These are phyloP conservation scores for Yamadazyma taylorii DNA, from an alignment of 1,139 yeast species.

Conservation along the genomic window DNA sequence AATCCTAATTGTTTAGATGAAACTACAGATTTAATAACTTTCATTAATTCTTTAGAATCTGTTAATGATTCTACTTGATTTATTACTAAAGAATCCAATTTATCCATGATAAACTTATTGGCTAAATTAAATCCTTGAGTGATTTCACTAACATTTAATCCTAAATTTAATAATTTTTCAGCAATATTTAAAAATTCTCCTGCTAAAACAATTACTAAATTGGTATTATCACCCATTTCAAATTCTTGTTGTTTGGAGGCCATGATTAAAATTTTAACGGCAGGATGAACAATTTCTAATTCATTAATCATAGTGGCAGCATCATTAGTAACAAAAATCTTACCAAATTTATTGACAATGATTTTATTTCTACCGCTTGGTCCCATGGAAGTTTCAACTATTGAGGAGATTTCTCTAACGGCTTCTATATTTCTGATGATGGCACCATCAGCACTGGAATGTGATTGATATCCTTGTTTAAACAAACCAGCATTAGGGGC, in stretches of 20 bases:
- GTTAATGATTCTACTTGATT: slow-evolving; percentile 61
- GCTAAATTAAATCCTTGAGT: slow-evolving; percentile 89
- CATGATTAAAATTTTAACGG: slow-evolving; percentile 93
- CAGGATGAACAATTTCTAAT: slow-evolving; percentile 94
- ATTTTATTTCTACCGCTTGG: slow-evolving; percentile 97
- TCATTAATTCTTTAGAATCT: slow-evolving; percentile 58
- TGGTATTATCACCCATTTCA: slow-evolving; percentile 61
- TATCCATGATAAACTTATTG: slow-evolving; percentile 65
- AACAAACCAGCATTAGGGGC: slow-evolving; percentile 93
- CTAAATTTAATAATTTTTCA: slow-evolving; percentile 79
- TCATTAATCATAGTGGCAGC: slow-evolving; percentile 96
- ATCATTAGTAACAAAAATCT: slow-evolving; percentile 88
- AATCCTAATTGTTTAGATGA: slow-evolving; percentile 92
- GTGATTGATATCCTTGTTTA: slow-evolving; percentile 93
- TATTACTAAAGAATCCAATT: slow-evolving; percentile 64
- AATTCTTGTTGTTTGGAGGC: slow-evolving; percentile 95
- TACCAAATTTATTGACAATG: slow-evolving; percentile 79
- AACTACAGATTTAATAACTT: slow-evolving; percentile 83
- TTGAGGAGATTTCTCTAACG: slow-evolving; percentile 86
- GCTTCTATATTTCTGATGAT: slow-evolving; percentile 90
- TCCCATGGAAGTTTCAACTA: slow-evolving; percentile 93
- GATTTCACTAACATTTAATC: slow-evolving; percentile 86
- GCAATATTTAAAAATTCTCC: slow-evolving; percentile 86
- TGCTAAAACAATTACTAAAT: slow-evolving; percentile 62
- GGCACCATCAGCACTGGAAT: slow-evolving; percentile 91